Evolutionary conservation across 2,329 filamentous ascomycete genomes (phyloP).

Genomic region (Ilyonectria destructans): DNA sequence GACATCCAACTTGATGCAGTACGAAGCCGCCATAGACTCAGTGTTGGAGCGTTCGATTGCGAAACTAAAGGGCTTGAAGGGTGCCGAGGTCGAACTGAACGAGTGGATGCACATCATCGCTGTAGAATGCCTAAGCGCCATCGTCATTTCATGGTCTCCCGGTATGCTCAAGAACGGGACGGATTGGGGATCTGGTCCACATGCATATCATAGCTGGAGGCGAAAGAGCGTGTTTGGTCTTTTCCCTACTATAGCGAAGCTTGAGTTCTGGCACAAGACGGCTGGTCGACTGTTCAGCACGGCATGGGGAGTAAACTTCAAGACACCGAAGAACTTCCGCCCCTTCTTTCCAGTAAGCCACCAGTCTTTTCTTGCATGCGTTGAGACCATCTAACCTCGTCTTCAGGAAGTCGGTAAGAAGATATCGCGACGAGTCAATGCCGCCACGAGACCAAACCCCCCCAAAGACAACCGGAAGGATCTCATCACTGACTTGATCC

Average conservation of each 20-base stretch:
- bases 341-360: conserved; percentile 66
- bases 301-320: conserved; percentile 63
- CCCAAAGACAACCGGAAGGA: conserved; percentile 56
- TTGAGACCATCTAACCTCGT: not conserved
- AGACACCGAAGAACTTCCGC: conserved; percentile 60
- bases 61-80: conserved; percentile 56
- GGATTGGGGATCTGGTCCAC: conserved; percentile 64
- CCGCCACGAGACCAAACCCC: conserved; percentile 47
- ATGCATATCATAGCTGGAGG: conserved; percentile 67
- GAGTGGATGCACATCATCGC: conserved; percentile 72
- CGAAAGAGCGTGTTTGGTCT: conserved; percentile 68
- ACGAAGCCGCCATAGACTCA: conserved; percentile 59
- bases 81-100: conserved; percentile 63
- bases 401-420: conserved; percentile 55
- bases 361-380: not conserved
- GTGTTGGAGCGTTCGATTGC: conserved; percentile 57
- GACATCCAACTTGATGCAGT: conserved; percentile 59
- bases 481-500: conserved; percentile 64
- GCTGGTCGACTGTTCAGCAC: conserved; percentile 59
- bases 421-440: conserved; percentile 55
- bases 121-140: conserved; percentile 67
- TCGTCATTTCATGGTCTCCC: conserved; percentile 69
- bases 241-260: conserved; percentile 61
- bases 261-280: conserved; percentile 57
- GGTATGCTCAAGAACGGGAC: conserved; percentile 61